Conservation (phyloP, 140 eudicot species). For the Anethum foeniculum region DNA sequence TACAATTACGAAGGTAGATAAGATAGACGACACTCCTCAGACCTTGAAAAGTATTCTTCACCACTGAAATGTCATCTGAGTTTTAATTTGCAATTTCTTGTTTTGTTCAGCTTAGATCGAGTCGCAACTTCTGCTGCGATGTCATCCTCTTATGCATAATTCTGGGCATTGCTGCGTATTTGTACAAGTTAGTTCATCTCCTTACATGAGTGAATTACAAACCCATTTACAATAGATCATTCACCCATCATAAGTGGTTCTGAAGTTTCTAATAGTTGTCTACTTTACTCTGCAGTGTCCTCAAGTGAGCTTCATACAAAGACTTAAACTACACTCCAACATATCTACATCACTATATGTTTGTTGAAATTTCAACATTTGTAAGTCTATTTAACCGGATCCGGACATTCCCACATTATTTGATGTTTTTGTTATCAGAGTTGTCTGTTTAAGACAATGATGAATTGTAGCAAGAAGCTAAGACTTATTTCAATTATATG, state of each 20-base stretch:
- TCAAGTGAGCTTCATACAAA: slow-evolving; percentile 20
- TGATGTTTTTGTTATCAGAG: neutral
- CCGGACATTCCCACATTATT: neutral
- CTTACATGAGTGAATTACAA: neutral
- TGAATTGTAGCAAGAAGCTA: neutral
- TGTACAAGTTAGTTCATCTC: slow-evolving; percentile 52
- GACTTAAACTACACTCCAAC: neutral
- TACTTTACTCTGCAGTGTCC: slow-evolving; percentile 20
- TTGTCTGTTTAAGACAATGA: neutral
- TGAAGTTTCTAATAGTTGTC: neutral
- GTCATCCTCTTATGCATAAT: slow-evolving; percentile 48
- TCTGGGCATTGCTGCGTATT: slow-evolving; percentile 52
- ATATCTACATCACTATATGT: neutral
- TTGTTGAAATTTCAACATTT: neutral
- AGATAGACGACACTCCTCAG: neutral
- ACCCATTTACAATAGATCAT: neutral
- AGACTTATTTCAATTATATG: neutral
- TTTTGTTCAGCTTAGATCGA: slow-evolving; percentile 48
- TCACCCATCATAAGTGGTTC: neutral
- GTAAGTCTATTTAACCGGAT: too few relatives aligned
- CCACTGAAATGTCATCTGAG: neutral
- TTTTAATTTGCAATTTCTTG: neutral
- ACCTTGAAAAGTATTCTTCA: neutral
- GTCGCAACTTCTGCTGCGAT: slow-evolving; percentile 54
- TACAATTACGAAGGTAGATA: slow-evolving; percentile 38